Evolutionary conservation across 2,329 filamentous ascomycete species (phyloP).

Genomic region (Diaporthe sp.): DNA sequence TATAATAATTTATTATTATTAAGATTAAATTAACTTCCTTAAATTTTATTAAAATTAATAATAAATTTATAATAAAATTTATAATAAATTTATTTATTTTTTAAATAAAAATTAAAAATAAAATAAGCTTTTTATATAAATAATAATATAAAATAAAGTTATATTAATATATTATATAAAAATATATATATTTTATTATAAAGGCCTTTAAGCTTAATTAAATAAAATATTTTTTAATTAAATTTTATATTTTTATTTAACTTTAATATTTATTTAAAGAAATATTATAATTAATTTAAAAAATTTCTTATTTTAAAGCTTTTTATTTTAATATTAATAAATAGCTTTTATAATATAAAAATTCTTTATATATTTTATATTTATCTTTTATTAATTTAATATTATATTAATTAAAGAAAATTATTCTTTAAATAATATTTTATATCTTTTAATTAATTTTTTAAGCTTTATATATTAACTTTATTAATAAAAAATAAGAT

Average conservation of each 20-base stretch:
- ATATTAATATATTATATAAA: constrained; percentile 5
- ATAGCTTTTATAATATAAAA: too few species aligned
- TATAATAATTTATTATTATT: neutral
- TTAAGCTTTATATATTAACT: neutral
- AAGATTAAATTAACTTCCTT: neutral
- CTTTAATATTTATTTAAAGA: neutral
- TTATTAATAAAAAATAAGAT: neutral
- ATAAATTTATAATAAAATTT: neutral
- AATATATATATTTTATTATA: neutral
- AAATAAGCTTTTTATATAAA: neutral
- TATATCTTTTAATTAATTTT: neutral
- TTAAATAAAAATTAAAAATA: neutral
- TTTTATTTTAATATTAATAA: too few species aligned
- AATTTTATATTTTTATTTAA: neutral
- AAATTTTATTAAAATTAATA: neutral
- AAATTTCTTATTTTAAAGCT: neutral
- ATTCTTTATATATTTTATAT: too few species aligned
- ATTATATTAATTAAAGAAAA: neutral
- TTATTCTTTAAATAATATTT: neutral
- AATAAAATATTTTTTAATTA: neutral
- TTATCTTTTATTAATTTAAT: too few species aligned
- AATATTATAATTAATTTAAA: neutral
- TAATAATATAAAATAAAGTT: neutral
- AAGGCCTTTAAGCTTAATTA: neutral
- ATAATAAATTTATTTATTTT: neutral